Percentiles rank a stretch among this genome's conserved stretches.
These are phyloP conservation scores for Globisporangium heterothallicum DNA, from an alignment of 352 stramenopile species.

Conservation along the genomic window DNA sequence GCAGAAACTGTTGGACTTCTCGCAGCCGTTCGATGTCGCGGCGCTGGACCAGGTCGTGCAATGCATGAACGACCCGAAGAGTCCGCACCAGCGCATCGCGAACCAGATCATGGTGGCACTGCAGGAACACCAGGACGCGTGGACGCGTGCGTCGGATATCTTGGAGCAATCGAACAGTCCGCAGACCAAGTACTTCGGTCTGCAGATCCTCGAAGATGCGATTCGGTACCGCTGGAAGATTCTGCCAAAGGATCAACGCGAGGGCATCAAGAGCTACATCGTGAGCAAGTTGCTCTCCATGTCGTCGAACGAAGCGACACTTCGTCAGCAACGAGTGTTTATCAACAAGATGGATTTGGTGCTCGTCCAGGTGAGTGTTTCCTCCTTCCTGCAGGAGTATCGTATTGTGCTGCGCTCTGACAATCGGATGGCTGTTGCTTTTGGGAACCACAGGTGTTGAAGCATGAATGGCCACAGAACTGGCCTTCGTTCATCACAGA, in stretches of 20 bases:
- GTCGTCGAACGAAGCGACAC: constrained; percentile 86
- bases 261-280: constrained; percentile 99
- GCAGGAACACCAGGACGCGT: constrained; percentile 91
- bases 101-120: constrained; percentile 94
- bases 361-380: constrained; percentile 73
- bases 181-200: constrained; percentile 91
- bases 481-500: constrained; percentile 99
- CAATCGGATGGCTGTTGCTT: constrained; percentile 1
- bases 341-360: constrained; percentile 96
- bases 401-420: too few relatives aligned
- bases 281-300: constrained; percentile 94
- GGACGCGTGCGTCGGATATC: constrained; percentile 93
- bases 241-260: constrained; percentile 93
- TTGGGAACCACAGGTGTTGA: constrained; percentile 97
- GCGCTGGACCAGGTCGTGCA: constrained; percentile 96
- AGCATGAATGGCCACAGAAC: constrained; percentile 99
- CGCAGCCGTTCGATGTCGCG: constrained; percentile 93
- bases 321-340: constrained; percentile 91
- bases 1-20: constrained; percentile 92
- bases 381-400: too few relatives aligned
- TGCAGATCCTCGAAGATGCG: constrained; percentile 96
- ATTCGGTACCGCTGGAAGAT: constrained; percentile 98
- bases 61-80: constrained; percentile 94
- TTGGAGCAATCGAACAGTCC: constrained; percentile 90
- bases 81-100: constrained; percentile 88